A percentile compares a stretch with the other conserved stretches of the same genome.
Evolutionary conservation across 148 eudicot species (phyloP).

Genomic region (Limonium bicolor): DNA sequence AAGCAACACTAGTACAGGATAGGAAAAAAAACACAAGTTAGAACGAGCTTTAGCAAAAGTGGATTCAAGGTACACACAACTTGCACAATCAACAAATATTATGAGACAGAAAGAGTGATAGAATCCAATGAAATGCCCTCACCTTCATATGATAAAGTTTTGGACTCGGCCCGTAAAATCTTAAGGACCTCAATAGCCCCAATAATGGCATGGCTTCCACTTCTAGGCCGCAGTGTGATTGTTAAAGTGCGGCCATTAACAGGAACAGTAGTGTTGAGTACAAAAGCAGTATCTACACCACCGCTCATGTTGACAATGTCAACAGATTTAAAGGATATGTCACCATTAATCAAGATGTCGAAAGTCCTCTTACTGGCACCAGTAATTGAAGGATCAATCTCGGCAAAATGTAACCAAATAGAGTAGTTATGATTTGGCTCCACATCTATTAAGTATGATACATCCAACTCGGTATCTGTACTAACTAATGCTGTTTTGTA

Average conservation of each 20-base stretch:
- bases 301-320: slow-evolving; percentile 74
- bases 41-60: no score
- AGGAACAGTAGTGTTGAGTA: slow-evolving; percentile 67
- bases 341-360: slow-evolving; percentile 68
- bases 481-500: slow-evolving; percentile 72
- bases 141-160: slow-evolving; percentile 74
- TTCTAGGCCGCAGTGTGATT: slow-evolving; percentile 43
- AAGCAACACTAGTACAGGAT: no score
- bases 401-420: slow-evolving; percentile 93
- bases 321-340: slow-evolving; percentile 40
- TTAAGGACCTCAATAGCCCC: slow-evolving; percentile 79
- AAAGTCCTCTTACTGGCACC: slow-evolving; percentile 70
- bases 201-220: slow-evolving; percentile 50
- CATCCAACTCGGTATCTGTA: slow-evolving; percentile 46
- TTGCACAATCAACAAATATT: no score
- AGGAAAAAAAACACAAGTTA: no score
- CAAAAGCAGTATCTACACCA: slow-evolving; percentile 50
- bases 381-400: slow-evolving; percentile 73
- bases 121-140: slow-evolving; percentile 3
- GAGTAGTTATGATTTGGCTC: slow-evolving; percentile 89
- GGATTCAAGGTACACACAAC: no score
- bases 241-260: slow-evolving; percentile 74
- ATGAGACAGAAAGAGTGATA: no score
- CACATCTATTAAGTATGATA: slow-evolving; percentile 61
- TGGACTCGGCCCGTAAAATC: slow-evolving; percentile 59